Conservation (phyloP, 805 yeast species). For the Candida caryicola region DNA sequence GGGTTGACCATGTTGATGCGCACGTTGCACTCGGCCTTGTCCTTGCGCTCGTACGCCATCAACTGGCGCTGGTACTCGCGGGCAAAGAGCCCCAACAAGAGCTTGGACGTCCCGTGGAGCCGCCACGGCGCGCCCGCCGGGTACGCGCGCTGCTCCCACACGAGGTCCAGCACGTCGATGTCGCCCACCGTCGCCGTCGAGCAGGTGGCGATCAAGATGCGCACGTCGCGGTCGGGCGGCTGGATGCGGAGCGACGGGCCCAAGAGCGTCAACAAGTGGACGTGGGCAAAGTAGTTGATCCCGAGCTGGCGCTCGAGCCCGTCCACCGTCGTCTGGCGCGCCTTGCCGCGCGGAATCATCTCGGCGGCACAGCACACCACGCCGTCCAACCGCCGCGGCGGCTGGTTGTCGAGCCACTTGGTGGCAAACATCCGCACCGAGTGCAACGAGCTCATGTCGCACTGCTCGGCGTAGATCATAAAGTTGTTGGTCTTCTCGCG, state of each 20-base stretch:
- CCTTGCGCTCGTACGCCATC: constrained; percentile 58
- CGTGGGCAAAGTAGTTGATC: constrained; percentile 76
- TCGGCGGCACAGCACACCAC: constrained; percentile 87
- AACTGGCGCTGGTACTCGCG: constrained; percentile 71
- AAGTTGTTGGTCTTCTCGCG: constrained; percentile 67
- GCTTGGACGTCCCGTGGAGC: constrained; percentile 78
- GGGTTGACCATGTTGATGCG: constrained; percentile 81
- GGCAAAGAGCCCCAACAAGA: constrained; percentile 72
- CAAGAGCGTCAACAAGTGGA: constrained; percentile 72
- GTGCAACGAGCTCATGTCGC: constrained; percentile 71
- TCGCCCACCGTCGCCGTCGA: constrained; percentile 71
- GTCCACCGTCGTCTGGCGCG: constrained; percentile 68
- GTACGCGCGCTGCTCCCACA: constrained; percentile 60
- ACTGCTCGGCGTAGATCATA: constrained; percentile 85
- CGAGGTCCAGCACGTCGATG: constrained; percentile 59
- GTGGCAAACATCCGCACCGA: constrained; percentile 89
- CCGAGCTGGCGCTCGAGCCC: constrained; percentile 88
- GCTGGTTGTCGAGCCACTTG: constrained; percentile 85
- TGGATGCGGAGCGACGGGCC: constrained; percentile 85
- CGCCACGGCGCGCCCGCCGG: constrained; percentile 66
- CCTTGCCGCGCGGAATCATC: constrained; percentile 62
- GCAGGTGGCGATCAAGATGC: constrained; percentile 78
- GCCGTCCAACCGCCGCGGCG: constrained; percentile 90
- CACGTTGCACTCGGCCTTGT: constrained; percentile 67
- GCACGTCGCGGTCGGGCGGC: constrained; percentile 92